Evolutionary conservation across 2,329 filamentous ascomycete genomes (phyloP).

Genomic region (Colletotrichum karsti): DNA sequence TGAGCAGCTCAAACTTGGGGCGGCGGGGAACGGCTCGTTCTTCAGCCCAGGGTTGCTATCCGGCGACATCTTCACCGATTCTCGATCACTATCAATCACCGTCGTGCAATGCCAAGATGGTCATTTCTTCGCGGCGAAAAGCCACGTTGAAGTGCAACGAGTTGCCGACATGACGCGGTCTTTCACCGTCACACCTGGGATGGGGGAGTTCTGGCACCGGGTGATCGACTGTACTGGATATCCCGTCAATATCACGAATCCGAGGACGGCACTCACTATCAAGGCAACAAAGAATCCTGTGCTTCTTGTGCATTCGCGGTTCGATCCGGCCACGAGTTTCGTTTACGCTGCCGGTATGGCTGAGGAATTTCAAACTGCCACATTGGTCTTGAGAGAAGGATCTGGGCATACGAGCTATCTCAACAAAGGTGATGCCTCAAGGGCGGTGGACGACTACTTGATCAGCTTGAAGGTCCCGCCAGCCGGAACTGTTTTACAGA

Average conservation of each 20-base stretch:
- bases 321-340: slow-evolving; percentile 17
- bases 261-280: slow-evolving; percentile 1
- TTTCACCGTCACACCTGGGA: slow-evolving; percentile 6
- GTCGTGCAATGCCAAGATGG: slow-evolving; percentile 20
- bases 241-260: slow-evolving; percentile 18
- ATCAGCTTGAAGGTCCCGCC: slow-evolving; percentile 8
- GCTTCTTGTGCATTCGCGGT: slow-evolving; percentile 13
- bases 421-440: background rate
- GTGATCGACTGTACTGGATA: slow-evolving; percentile 26
- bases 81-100: background rate
- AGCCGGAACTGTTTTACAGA: slow-evolving; percentile 3
- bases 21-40: slow-evolving; percentile 2
- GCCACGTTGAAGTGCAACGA: slow-evolving; percentile 7
- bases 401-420: slow-evolving; percentile 24
- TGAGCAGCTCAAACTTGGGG: background rate
- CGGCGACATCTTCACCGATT: background rate
- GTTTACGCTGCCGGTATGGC: slow-evolving; percentile 17
- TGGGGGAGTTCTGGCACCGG: slow-evolving; percentile 18
- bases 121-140: slow-evolving; percentile 18
- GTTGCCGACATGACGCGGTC: slow-evolving; percentile 16
- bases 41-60: background rate
- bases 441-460: slow-evolving; percentile 15
- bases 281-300: slow-evolving; percentile 13
- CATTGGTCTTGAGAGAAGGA: slow-evolving; percentile 6
- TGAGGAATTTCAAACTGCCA: slow-evolving; percentile 16